Evolutionary conservation across 768 basidiomycete genomes (phyloP), one percentile per base, ranked within the genome.

Genomic region (Gloeostereum incarnatum): DNA sequence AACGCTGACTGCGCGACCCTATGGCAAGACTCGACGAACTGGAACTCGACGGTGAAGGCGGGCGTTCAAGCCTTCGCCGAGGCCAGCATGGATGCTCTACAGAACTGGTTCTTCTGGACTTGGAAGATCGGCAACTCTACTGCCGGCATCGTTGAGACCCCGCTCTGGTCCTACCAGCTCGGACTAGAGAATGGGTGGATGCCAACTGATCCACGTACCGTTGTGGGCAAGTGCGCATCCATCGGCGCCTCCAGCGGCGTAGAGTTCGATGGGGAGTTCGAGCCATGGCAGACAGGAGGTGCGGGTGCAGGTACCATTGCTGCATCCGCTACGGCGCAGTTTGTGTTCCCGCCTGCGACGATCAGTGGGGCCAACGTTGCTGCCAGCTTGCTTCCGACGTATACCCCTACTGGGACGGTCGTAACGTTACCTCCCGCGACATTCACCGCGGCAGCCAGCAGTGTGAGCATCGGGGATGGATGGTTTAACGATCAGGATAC

Each of bases 21-120:
- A n/a, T 45, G 37, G 43, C 14, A 44, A 49, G 65, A 81, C 47
- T 80, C 66, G 58, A 50, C 61, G 40, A 61, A 41, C 25, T 86
- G 72, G 69, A 43, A 44, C 21, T 40, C 33, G 5, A 38, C 29
- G 5, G 17, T 40, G 3, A 50, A 41, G 36, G 46, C 44, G 16
- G 49, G 49, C 14, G 29, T 50, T 6, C 20, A 27, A 27, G 38
- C 35, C 14, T 44, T 50, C 31, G 41, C 42, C 5, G 35, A 42
- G 19, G 49, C 46, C 11, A 44, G 41, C 33, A 83, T 83, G 81
- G 81, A 83, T 42, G 73, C 78, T 2, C 60, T 79, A 44, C 66
- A 71, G 46, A 68, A 81, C 50, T 81, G 66, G 65, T 84, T 78
- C 60, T 85, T 71, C 66, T 86, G 82, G 83, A 83, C 79, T 6